Conservation (phyloP, 2,329 filamentous ascomycete genomes). For the Eutypa lata region DNA sequence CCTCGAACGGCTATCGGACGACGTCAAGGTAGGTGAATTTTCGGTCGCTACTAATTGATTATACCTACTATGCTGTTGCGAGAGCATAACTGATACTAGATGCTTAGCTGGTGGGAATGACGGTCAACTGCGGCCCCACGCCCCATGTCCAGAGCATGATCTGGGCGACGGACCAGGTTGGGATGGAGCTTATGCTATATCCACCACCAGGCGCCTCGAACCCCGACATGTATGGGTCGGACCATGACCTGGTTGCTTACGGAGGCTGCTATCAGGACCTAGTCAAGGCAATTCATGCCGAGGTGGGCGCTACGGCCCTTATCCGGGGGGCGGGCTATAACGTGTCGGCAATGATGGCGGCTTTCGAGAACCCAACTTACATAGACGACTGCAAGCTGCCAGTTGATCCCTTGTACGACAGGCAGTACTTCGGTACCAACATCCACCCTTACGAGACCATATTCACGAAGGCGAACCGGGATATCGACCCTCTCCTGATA, state of each 20-base stretch:
- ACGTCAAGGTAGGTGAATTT: constrained; percentile 30
- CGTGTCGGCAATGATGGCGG: constrained; percentile 31
- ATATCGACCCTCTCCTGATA: constrained; percentile 25
- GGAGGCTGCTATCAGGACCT: constrained; percentile 24
- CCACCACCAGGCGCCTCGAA: constrained; percentile 16
- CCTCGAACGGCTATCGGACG: constrained; percentile 26
- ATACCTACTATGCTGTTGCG: too few relatives aligned
- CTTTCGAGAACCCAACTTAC: constrained; percentile 21
- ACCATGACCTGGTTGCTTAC: constrained; percentile 24
- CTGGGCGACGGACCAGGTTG: constrained; percentile 33
- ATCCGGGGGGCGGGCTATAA: constrained; percentile 29
- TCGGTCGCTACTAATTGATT: too few relatives aligned
- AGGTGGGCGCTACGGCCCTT: constrained; percentile 28
- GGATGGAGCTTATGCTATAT: constrained; percentile 33
- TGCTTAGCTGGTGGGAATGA: constrained; percentile 37
- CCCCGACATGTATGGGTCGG: constrained; percentile 21
- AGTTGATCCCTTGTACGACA: constrained; percentile 23
- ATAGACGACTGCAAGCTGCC: constrained; percentile 20
- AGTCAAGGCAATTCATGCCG: constrained; percentile 27
- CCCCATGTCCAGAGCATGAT: constrained; percentile 36
- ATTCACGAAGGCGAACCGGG: constrained; percentile 32
- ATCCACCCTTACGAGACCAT: constrained; percentile 37
- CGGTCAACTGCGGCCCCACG: constrained; percentile 30
- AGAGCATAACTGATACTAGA: too few relatives aligned
- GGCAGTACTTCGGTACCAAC: constrained; percentile 30